Base-by-base conservation (phyloP, 2,329 filamentous ascomycete species). In the Lachnellula occidentalis region DNA sequence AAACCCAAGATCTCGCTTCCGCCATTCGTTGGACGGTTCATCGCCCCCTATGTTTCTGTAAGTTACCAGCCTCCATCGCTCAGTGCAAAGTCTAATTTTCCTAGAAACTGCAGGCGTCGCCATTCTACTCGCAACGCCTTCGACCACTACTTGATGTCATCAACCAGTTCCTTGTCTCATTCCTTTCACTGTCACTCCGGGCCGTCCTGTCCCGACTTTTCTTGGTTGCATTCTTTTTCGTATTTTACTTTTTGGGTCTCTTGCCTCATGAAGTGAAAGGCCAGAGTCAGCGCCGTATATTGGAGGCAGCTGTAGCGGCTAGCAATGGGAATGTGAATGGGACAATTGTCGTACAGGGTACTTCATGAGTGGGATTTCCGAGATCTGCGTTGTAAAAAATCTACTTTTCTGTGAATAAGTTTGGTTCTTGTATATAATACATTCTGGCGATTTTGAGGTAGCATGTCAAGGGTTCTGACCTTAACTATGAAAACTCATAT, bases 21-120 rank as follows among this genome's bases (percentile, higher is more conserved):
- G 19, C 31, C 41, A 17, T 22, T 52, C 19, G 31, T 61, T 15
- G 41, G 53, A 34, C 48, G 54, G 19, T 17, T 57, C 4, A 34
- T 63, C n/a, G 57, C 53, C 5, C 57, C 53, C 12, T 54, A 54
- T 39, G 27, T 61, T 17, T 24, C 51, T 22, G 61, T 59, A 54
- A 57, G 53, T 50, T 14, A 2, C 36, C 41, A 19, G 7, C 11
- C 12, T 5, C 19, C 4, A 24, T 19, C 37, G 15, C 37, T n/a
- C 9, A 11, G 15, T 19, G 5, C 19, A 14, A 4, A 15, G 21
- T 17, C 41, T 43, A 14, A 43, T 21, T 8, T 21, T 17, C 2
- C 12, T 42, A 58, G 56, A 52, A 54, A 54, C 42, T 61, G 15
- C 51, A 50, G 14, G 3, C 27, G 4, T 43, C 51, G 7, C 51